Conservation (phyloP, 1,284 basidiomycete genomes). For the Melampsora occidentalis region DNA sequence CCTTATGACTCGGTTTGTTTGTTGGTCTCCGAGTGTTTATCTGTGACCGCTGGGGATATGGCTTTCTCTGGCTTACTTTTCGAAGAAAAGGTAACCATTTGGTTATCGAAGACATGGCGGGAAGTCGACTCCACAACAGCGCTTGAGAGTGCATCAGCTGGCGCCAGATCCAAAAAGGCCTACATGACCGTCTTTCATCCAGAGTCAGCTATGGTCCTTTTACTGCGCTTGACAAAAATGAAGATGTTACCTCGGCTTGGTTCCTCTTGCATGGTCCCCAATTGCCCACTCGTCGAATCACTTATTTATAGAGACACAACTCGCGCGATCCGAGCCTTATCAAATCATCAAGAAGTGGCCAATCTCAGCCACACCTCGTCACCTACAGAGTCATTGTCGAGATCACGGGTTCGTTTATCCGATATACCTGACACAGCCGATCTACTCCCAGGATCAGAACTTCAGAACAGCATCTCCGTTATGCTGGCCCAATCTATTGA, state of each 20-base stretch:
- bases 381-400: background rate
- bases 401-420: background rate
- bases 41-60: conserved; percentile 69
- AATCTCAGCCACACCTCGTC: background rate
- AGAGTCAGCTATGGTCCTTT: conserved; percentile 9
- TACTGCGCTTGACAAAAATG: conserved; percentile 5
- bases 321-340: background rate
- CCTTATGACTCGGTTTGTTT: conserved; percentile 79
- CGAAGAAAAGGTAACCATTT: conserved; percentile 75
- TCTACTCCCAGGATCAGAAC: conserved; percentile 4
- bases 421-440: background rate
- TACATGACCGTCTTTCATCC: conserved; percentile 22
- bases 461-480: conserved; percentile 9
- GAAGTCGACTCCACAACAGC: conserved; percentile 55
- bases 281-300: conserved; percentile 1
- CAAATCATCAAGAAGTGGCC: background rate
- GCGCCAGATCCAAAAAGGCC: conserved; percentile 18
- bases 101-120: conserved; percentile 76
- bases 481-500: conserved; percentile 24
- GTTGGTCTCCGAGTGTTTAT: conserved; percentile 69
- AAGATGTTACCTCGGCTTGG: background rate
- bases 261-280: background rate
- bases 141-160: conserved; percentile 6
- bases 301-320: background rate
- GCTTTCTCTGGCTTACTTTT: conserved; percentile 72